Percentiles rank a stretch among this genome's conserved stretches.
phyloP scores from a whole-genome alignment of 1,284 basidiomycete species.

The Stygiomarasmius scandens region DNA sequence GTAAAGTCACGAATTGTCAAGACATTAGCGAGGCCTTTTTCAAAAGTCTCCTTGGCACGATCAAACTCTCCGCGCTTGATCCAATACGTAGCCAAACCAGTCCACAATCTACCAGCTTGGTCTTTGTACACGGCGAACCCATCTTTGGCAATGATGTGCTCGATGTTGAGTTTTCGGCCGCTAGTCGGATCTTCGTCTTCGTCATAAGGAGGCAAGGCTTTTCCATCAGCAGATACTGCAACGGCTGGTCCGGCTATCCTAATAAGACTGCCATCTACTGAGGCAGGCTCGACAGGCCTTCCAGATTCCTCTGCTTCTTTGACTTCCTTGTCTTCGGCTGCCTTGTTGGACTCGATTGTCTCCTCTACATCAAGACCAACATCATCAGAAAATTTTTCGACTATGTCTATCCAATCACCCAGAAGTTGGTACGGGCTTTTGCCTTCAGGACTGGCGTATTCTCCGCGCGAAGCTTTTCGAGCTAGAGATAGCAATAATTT shows the following conservation, averaged over 20 bases:
- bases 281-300: conserved; percentile 46
- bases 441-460: conserved; percentile 87
- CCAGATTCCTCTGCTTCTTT: conserved; percentile 40
- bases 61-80: conserved; percentile 97
- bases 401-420: conserved; percentile 90
- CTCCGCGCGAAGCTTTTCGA: conserved; percentile 80
- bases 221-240: conserved; percentile 52
- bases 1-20: conserved; percentile 97
- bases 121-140: conserved; percentile 92
- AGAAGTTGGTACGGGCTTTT: conserved; percentile 97
- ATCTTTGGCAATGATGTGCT: conserved; percentile 82
- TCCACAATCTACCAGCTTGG: conserved; percentile 95
- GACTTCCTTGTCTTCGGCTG: conserved; percentile 44
- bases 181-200: conserved; percentile 84
- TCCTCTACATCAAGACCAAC: conserved; percentile 90
- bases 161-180: conserved; percentile 81
- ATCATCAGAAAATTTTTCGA: conserved; percentile 90
- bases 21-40: conserved; percentile 82
- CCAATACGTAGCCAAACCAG: conserved; percentile 97
- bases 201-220: conserved; percentile 59
- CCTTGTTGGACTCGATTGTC: conserved; percentile 57
- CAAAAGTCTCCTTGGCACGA: conserved; percentile 85
- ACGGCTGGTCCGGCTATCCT: conserved; percentile 75
- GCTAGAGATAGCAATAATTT: conserved; percentile 88
- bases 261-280: conserved; percentile 66